Base-by-base conservation (phyloP, 179 eudicot genomes). In the Nepenthes alata region DNA sequence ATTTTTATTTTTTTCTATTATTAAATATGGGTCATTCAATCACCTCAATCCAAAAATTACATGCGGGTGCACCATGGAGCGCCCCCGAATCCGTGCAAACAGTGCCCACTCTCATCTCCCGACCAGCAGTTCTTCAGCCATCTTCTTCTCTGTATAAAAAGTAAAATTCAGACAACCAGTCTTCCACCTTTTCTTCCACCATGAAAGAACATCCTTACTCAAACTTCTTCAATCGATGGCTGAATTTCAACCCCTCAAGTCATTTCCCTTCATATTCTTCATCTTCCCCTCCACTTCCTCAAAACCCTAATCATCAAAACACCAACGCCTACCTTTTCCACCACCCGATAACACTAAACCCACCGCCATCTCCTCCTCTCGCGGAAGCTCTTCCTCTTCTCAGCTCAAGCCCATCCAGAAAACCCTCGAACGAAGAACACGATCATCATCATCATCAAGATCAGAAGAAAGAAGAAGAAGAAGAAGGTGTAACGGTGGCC, bases 171-270 rank as follows among this genome's bases (percentile, higher is more conserved):
- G 70, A 12, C 14, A 62, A 53, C 78, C 52, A 52, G 11, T 55
- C 57, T 73, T 64, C 35, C 52, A 54, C 67, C 58, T 63, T 60
- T 55, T 50, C 51, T 66, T 34, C 35, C 72, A 75, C 83, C 74
- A 81, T 81, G 85, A 56, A 69, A 48, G 81, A 81, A 25, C 25
- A 25, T 63, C 85, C 85, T 60, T 74, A 78, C 70, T 72, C 71
- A 60, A 75, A 71, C 66, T 58, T 73, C 71, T 74, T 67, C 74
- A 25, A 74, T 37, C 56, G 76, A 49, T 72, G 71, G 73, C 62
- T 78, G 68, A 74, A 69, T 65, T 64, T 67, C 67, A 73, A 81
- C 61, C 72, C 73, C 64, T 74, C 59, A 58, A 75, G 62, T 59
- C 67, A 75, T 7, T 39, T 58, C 6, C 48, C 66, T 14, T 50